A percentile compares a stretch with the other conserved stretches of the same genome.
These are phyloP conservation scores for Xylaria polymorpha DNA, from an alignment of 2,329 filamentous ascomycete genomes.

Conservation along the genomic window DNA sequence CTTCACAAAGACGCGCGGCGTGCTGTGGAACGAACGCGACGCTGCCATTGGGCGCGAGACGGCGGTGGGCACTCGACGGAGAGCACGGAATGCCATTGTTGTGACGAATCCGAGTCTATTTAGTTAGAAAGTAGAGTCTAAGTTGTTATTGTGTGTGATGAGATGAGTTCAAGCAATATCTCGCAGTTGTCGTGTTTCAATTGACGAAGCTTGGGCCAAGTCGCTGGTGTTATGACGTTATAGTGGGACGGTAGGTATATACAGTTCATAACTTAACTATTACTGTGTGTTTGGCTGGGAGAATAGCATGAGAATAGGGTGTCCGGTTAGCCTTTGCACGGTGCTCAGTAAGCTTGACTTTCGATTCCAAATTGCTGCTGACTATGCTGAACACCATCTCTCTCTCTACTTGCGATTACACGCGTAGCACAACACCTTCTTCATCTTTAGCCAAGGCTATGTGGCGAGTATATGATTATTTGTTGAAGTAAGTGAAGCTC, in stretches of 20 bases:
- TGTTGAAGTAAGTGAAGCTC: neutral
- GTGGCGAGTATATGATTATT: neutral
- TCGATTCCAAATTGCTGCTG: slow-evolving; percentile 6
- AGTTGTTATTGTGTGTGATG: neutral
- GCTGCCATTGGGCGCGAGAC: neutral
- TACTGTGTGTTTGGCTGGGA: slow-evolving; percentile 11
- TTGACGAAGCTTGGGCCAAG: slow-evolving; percentile 23
- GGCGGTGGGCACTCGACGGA: slow-evolving; percentile 16
- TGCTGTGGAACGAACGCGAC: slow-evolving; percentile 3
- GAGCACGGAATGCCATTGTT: slow-evolving; percentile 47
- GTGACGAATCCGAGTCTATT: neutral
- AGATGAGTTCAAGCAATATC: neutral
- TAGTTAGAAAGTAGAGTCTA: neutral
- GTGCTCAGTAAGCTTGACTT: neutral
- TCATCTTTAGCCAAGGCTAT: neutral
- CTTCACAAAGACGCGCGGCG: slow-evolving; percentile 68
- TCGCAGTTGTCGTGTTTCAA: neutral
- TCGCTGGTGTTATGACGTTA: slow-evolving; percentile 21
- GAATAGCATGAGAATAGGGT: neutral
- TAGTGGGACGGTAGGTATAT: neutral
- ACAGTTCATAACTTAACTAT: neutral
- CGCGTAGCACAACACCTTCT: neutral
- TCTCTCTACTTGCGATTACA: neutral
- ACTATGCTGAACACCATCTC: neutral
- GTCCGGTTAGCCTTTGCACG: neutral